Conservation (phyloP, 257 asterid genomes). For the Forsythia suspensa region DNA sequence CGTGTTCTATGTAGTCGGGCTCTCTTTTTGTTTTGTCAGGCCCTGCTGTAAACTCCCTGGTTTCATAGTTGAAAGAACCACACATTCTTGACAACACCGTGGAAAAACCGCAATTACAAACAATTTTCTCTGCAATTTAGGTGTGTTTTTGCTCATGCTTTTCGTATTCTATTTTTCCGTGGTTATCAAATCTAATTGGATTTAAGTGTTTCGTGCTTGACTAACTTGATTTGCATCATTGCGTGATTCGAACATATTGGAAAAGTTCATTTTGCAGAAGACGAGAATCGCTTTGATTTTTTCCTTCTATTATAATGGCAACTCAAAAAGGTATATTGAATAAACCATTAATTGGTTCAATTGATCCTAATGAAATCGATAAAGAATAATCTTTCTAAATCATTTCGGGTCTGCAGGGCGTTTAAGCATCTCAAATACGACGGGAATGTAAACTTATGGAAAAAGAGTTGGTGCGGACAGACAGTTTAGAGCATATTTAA, state of each 20-base stretch:
- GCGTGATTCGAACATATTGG: neutral
- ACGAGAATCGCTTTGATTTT: too few relatives aligned
- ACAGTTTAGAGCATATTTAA: too few relatives aligned
- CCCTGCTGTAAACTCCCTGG: too few relatives aligned
- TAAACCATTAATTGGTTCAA: too few relatives aligned
- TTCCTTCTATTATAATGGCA: too few relatives aligned
- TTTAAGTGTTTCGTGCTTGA: neutral
- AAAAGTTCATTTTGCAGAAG: neutral
- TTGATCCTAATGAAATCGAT: too few relatives aligned
- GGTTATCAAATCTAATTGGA: neutral
- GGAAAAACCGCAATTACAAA: neutral
- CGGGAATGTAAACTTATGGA: too few relatives aligned
- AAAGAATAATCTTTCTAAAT: too few relatives aligned
- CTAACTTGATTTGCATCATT: neutral
- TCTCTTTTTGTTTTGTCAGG: neutral
- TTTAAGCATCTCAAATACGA: too few relatives aligned
- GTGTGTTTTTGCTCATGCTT: neutral
- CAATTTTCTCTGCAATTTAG: neutral
- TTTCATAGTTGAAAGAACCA: neutral
- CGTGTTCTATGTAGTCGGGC: neutral
- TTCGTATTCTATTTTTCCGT: neutral
- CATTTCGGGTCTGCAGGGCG: too few relatives aligned
- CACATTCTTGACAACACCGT: neutral
- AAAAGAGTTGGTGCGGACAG: too few relatives aligned
- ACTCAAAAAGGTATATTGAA: too few relatives aligned